Percentiles rank a stretch among this genome's conserved stretches.
Evolutionary conservation across 345 rosid genomes (phyloP).

Genomic region (Eucalyptus curtisii): DNA sequence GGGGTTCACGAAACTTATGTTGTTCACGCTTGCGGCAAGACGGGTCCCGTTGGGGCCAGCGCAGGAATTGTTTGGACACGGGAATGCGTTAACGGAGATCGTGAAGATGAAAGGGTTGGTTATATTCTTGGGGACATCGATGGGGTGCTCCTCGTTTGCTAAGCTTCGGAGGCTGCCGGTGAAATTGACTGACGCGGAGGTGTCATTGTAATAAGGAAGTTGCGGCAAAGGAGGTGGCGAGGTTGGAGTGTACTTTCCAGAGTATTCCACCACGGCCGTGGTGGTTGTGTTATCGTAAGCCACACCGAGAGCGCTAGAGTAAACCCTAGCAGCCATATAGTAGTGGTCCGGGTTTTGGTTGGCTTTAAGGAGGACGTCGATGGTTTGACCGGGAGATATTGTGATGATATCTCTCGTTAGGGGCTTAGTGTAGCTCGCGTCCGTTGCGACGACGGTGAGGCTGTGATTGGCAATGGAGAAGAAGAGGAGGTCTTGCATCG

Average conservation of each 20-base stretch:
- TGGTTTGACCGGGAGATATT: constrained; percentile 23
- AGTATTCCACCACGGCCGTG: constrained; percentile 2
- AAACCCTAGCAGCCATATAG: constrained; percentile 1
- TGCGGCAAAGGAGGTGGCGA: not conserved
- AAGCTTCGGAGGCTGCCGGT: constrained; percentile 10
- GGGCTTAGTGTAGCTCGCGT: constrained; percentile 20
- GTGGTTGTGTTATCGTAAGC: not conserved
- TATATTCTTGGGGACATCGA: constrained; percentile 4
- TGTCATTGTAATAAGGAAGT: constrained; percentile 11
- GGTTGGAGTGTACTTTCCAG: constrained; percentile 2
- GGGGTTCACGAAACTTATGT: constrained; percentile 21
- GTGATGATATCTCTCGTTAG: not conserved
- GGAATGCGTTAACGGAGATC: constrained; percentile 8
- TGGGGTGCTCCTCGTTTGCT: not conserved
- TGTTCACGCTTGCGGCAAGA: constrained; percentile 29
- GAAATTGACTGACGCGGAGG: constrained; percentile 5
- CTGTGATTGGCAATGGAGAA: constrained; percentile 17
- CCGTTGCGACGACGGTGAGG: constrained; percentile 13
- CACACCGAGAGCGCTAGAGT: not conserved
- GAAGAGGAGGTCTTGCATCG: constrained; percentile 17
- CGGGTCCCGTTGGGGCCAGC: constrained; percentile 6
- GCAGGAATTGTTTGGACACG: constrained; percentile 11
- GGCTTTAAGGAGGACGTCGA: constrained; percentile 14
- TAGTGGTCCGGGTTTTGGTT: constrained; percentile 5
- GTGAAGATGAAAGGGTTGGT: not conserved